A percentile compares a stretch with the other conserved stretches of the same genome.
phyloP scores from a whole-genome alignment of 495 filamentous ascomycete species.

The Aspergillus bertholletiae region DNA sequence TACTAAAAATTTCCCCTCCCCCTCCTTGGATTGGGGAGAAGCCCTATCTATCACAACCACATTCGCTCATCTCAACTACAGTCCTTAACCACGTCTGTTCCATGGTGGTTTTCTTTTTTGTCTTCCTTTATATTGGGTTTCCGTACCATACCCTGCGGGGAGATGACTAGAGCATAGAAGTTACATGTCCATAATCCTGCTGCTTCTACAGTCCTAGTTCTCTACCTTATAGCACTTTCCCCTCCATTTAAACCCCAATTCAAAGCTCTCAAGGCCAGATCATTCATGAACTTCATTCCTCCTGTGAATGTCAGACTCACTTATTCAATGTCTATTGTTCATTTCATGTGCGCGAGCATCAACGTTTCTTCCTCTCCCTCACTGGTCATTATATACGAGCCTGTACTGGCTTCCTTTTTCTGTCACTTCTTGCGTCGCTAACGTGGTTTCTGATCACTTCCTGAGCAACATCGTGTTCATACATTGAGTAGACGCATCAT shows the following conservation, averaged over 20 bases:
- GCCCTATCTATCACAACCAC: constrained; percentile 17
- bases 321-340: constrained; percentile 24
- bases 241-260: constrained; percentile 5
- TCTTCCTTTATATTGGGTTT: constrained; percentile 11
- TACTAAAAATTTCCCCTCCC: too few relatives aligned
- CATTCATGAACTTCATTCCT: constrained; percentile 7
- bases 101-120: constrained; percentile 15
- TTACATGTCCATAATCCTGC: constrained; percentile 3
- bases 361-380: constrained; percentile 9
- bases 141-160: constrained; percentile 1
- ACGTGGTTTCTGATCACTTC: constrained; percentile 10
- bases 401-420: constrained; percentile 8
- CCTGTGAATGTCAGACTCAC: constrained; percentile 12
- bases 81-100: constrained; percentile 18
- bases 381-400: constrained; percentile 13
- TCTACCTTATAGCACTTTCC: neutral
- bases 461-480: constrained; percentile 22
- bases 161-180: constrained; percentile 14
- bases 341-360: constrained; percentile 13
- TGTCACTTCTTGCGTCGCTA: constrained; percentile 21
- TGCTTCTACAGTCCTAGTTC: neutral
- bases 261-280: constrained; percentile 3
- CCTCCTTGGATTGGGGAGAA: constrained; percentile 3
- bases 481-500: constrained; percentile 24
- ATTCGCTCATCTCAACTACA: constrained; percentile 13